A percentile compares a stretch with the other conserved stretches of the same genome.
phyloP scores from a whole-genome alignment of 805 yeast genomes.

The Kregervanrija pseudodelftensis region DNA sequence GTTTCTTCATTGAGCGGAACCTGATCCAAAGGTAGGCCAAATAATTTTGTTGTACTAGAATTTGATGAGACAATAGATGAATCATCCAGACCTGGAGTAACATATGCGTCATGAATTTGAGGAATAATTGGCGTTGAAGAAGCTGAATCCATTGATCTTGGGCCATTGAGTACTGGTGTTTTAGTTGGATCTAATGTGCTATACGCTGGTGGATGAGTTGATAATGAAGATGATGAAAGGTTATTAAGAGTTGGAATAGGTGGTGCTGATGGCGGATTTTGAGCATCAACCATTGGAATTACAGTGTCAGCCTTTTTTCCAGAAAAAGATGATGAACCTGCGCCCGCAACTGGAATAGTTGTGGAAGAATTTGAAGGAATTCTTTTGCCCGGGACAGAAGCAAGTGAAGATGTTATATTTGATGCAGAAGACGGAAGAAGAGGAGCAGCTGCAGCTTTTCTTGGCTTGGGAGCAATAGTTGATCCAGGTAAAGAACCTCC shows the following conservation, averaged over 20 bases:
- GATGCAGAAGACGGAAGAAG: neutral
- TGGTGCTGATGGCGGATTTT: slow-evolving; percentile 5
- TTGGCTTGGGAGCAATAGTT: neutral
- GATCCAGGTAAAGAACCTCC: slow-evolving; percentile 14
- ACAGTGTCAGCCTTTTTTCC: neutral
- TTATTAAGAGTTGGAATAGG: slow-evolving; percentile 1
- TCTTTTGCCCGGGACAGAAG: neutral
- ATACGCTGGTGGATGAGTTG: slow-evolving; percentile 12
- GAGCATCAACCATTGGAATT: slow-evolving; percentile 1
- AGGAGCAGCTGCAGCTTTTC: slow-evolving; percentile 1
- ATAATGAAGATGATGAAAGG: slow-evolving; percentile 1
- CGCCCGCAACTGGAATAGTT: neutral
- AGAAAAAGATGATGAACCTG: no score
- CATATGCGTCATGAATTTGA: no score
- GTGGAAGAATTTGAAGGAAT: neutral
- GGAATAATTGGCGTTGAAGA: neutral
- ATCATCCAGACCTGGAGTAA: neutral
- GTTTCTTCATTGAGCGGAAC: slow-evolving; percentile 81
- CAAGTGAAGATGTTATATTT: neutral
- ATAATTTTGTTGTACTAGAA: slow-evolving; percentile 33
- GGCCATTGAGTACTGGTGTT: slow-evolving; percentile 15
- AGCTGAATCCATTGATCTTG: slow-evolving; percentile 16
- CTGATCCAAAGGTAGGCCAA: slow-evolving; percentile 79
- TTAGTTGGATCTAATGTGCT: slow-evolving; percentile 22
- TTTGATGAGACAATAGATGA: slow-evolving; percentile 1